phyloP scores from a whole-genome alignment of 2,329 filamentous ascomycete species.

The Exutisphaerella laricina region DNA sequence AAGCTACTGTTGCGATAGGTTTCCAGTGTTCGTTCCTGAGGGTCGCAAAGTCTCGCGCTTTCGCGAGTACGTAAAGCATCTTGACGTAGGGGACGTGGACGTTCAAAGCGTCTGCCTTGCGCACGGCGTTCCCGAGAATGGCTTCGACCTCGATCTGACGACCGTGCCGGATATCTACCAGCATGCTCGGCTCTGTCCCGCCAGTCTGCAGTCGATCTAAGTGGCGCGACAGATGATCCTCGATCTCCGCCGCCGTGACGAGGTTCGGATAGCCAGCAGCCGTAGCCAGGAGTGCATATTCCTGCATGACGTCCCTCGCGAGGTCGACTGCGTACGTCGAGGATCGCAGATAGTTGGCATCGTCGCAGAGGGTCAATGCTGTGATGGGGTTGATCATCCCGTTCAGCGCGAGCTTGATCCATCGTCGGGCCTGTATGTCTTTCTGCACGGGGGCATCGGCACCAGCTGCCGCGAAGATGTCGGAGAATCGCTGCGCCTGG shows the following conservation, averaged over 20 bases:
- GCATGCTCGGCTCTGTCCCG: constrained; percentile 47
- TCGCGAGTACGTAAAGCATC: constrained; percentile 40
- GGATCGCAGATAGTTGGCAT: constrained; percentile 45
- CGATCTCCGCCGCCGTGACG: constrained; percentile 37
- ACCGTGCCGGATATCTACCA: constrained; percentile 42
- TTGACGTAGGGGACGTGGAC: constrained; percentile 38
- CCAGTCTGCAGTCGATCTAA: constrained; percentile 36
- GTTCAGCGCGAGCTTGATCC: constrained; percentile 57
- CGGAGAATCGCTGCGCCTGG: constrained; percentile 15
- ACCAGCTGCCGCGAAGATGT: constrained; percentile 33
- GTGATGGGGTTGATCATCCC: constrained; percentile 57
- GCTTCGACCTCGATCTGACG: constrained; percentile 48
- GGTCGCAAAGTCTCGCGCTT: constrained; percentile 27
- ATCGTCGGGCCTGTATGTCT: constrained; percentile 53
- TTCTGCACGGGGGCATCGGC: constrained; percentile 46
- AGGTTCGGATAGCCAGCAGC: constrained; percentile 35
- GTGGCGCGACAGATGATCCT: constrained; percentile 38
- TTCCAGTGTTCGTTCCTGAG: constrained; percentile 16
- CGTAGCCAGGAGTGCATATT: constrained; percentile 39
- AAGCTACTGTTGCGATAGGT: constrained; percentile 12
- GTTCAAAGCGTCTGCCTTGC: constrained; percentile 37
- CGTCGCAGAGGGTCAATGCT: constrained; percentile 51
- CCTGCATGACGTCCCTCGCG: constrained; percentile 41
- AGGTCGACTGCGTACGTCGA: constrained; percentile 38
- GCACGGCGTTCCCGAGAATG: constrained; percentile 43